A percentile compares a stretch with the other conserved stretches of the same genome.
Evolutionary conservation across 2,329 filamentous ascomycete genomes (phyloP).

Genomic region (Phialocephala sp.): DNA sequence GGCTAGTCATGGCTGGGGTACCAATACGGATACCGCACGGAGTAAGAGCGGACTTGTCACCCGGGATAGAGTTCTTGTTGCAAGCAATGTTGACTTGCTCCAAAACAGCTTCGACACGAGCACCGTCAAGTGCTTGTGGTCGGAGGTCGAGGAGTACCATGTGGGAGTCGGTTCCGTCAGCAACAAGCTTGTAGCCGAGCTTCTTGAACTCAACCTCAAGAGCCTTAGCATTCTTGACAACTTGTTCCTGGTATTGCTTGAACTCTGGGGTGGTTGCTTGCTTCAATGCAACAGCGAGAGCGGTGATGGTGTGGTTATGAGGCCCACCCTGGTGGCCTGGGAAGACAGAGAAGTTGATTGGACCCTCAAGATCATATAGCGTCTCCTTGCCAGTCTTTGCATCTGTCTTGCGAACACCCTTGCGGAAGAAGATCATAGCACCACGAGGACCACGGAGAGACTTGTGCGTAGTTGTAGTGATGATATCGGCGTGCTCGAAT

Average conservation of each 20-base stretch:
- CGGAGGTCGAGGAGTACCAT: slow-evolving; percentile 96
- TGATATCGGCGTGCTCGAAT: slow-evolving; percentile 91
- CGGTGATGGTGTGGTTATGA: slow-evolving; percentile 99
- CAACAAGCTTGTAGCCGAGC: slow-evolving; percentile 92
- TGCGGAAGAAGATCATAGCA: slow-evolving; percentile 99
- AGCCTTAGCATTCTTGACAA: slow-evolving; percentile 91
- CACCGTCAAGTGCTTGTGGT: slow-evolving; percentile 84
- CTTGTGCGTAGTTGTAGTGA: slow-evolving; percentile 99
- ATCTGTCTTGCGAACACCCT: slow-evolving; percentile 89
- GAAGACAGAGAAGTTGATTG: slow-evolving; percentile 99
- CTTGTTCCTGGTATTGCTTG: slow-evolving; percentile 90
- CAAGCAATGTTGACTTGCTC: slow-evolving; percentile 99
- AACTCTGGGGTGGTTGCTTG: slow-evolving; percentile 92
- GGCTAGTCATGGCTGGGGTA: slow-evolving; percentile 95
- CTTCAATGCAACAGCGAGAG: slow-evolving; percentile 91
- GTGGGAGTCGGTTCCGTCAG: slow-evolving; percentile 96
- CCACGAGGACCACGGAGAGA: slow-evolving; percentile 95
- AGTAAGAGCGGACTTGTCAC: slow-evolving; percentile 95
- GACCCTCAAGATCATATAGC: slow-evolving; percentile 90
- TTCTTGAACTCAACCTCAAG: slow-evolving; percentile 84
- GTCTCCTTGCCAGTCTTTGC: slow-evolving; percentile 89
- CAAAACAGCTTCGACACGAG: slow-evolving; percentile 92
- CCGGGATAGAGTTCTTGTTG: slow-evolving; percentile 99
- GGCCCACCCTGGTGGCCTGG: slow-evolving; percentile 98
- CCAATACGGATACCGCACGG: slow-evolving; percentile 95